phyloP scores from a whole-genome alignment of 2,329 filamentous ascomycete genomes.

The Davidsoniella neocaledoniae region DNA sequence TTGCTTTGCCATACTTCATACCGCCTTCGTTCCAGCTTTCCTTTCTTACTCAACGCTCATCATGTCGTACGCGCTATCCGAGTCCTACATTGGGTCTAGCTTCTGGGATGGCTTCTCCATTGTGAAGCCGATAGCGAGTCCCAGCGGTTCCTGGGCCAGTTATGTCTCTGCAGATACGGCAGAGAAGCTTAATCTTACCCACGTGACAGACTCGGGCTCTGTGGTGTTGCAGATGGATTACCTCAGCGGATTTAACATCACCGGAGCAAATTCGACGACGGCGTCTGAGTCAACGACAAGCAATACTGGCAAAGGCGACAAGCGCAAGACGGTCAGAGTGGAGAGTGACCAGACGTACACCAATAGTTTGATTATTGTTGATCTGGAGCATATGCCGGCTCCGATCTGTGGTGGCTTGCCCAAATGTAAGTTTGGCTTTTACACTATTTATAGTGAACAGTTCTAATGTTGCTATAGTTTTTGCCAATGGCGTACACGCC shows the following conservation, averaged over 20 bases:
- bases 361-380: slow-evolving; percentile 52
- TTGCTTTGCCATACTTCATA: background rate
- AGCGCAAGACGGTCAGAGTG: slow-evolving; percentile 39
- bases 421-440: slow-evolving; percentile 34
- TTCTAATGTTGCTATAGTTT: background rate
- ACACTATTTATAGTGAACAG: background rate
- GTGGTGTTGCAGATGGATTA: slow-evolving; percentile 50
- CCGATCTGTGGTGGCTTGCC: slow-evolving; percentile 59
- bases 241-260: slow-evolving; percentile 33
- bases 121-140: background rate
- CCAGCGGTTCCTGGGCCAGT: slow-evolving; percentile 18
- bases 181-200: slow-evolving; percentile 26
- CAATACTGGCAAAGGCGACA: background rate
- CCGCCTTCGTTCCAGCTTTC: background rate
- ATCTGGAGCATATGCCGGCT: slow-evolving; percentile 57
- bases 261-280: background rate
- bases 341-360: slow-evolving; percentile 47
- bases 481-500: background rate
- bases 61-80: slow-evolving; percentile 5
- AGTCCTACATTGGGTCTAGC: slow-evolving; percentile 5
- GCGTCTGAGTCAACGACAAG: background rate
- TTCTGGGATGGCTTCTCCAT: slow-evolving; percentile 8
- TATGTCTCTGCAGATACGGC: slow-evolving; percentile 26
- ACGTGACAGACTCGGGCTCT: slow-evolving; percentile 33
- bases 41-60: background rate